phyloP scores from a whole-genome alignment of 352 stramenopile species.

The Globisporangium perplexum region DNA sequence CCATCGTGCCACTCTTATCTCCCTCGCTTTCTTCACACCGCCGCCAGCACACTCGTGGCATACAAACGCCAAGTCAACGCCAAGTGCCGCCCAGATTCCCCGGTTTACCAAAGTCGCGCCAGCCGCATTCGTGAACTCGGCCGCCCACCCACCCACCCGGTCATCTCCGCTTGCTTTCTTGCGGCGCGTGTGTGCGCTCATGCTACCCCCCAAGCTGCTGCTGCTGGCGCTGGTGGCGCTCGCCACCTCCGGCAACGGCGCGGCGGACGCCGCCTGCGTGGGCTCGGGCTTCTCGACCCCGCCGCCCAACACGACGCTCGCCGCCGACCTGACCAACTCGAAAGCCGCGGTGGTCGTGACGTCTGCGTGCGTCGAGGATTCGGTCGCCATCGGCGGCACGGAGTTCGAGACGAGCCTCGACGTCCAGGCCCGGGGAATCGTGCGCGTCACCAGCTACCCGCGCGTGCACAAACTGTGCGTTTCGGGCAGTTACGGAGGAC shows the following conservation, averaged over 20 bases:
- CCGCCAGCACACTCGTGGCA: not conserved
- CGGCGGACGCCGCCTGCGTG: slow-evolving; percentile 2
- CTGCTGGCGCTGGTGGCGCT: too few relatives aligned
- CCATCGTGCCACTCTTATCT: too few relatives aligned
- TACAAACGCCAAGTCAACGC: not conserved
- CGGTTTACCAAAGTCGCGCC: too few relatives aligned
- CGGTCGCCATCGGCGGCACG: slow-evolving; percentile 3
- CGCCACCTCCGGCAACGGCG: too few relatives aligned
- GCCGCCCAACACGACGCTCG: slow-evolving; percentile 8
- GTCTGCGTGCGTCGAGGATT: slow-evolving; percentile 9
- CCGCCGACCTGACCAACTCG: slow-evolving; percentile 2
- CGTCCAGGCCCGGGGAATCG: slow-evolving; percentile 5
- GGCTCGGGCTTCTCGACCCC: slow-evolving; percentile 9
- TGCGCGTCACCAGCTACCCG: slow-evolving; percentile 14
- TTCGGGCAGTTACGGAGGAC: slow-evolving; percentile 16
- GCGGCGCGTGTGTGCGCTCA: too few relatives aligned
- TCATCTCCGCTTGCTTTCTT: too few relatives aligned
- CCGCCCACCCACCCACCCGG: too few relatives aligned
- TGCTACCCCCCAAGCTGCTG: not conserved
- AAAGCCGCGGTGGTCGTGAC: slow-evolving; percentile 8
- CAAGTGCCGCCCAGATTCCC: too few relatives aligned
- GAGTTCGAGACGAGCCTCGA: slow-evolving; percentile 6
- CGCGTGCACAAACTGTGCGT: slow-evolving; percentile 13
- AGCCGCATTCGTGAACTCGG: too few relatives aligned
- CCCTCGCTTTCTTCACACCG: not conserved